Base-by-base conservation (phyloP, 2,329 filamentous ascomycete species). In the Ophiostoma himal-ulmi region DNA sequence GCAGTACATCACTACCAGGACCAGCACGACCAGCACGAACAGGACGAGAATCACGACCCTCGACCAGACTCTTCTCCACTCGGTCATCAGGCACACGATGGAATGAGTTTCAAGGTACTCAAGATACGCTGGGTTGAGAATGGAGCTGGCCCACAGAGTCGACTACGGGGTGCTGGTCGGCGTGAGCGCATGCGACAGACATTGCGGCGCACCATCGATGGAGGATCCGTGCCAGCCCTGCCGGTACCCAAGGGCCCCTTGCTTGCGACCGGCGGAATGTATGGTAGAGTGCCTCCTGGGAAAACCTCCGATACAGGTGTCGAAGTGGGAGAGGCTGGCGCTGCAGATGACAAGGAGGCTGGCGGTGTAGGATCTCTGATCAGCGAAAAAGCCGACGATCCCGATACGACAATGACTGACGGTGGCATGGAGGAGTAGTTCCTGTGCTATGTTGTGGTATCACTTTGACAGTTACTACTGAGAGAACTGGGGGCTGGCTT, bases 31-130 rank as follows among this genome's bases (percentile, higher is more conserved):
- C 57, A 22, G 34, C 62, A 67, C n/a, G 65, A 67, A 1, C 65
- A 67, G 39, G 65, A 67, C 65, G 65, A 67, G n/a, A 67, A 48
- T 22, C 17, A 67, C 5, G 39, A 67, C 22, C 65, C 65, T 17
- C 20, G 20, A 7, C 39, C 36, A 6, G 65, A 67, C 1, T 14
- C 5, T 30, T 41, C 65, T 3, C 65, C 65, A 14, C 65, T 67
- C n/a, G 65, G 65, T 1, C 65, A 75, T 36, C 73, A 76, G 37
- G 69, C 73, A 10, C 93, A 97, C 76, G 93, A 96, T 75, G 94
- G 94, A 2, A 86, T 97, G 78, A 97, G 93, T 78, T 98, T 92
- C 80, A 93, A 91, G 84, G 87, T 99, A 67, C 84, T 89, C 72
- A 88, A 88, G 69, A 86, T 97, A 13, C 88, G 93, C 69, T 98